Evolutionary conservation across 2,329 filamentous ascomycete species (phyloP).

Genomic region (Ophiostoma novo-ulmi): DNA sequence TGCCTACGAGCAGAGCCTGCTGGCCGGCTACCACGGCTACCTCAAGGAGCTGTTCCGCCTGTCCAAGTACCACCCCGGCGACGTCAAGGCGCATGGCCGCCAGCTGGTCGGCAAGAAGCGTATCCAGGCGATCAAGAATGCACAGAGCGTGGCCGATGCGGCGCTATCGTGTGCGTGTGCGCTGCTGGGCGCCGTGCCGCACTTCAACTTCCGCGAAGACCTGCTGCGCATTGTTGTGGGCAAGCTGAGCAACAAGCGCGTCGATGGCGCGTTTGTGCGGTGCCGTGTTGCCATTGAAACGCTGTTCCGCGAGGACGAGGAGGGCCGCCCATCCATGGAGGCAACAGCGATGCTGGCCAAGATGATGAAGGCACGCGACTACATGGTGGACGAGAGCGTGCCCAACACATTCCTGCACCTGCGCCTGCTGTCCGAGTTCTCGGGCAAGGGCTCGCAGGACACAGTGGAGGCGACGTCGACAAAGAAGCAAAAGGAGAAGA

Average conservation of each 20-base stretch:
- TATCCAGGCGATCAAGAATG: conserved; percentile 30
- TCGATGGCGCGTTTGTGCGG: conserved; percentile 71
- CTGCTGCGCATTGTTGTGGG: conserved; percentile 80
- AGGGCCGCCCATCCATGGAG: conserved; percentile 82
- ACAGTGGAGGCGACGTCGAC: conserved; percentile 55
- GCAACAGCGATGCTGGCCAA: conserved; percentile 78
- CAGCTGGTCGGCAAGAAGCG: conserved; percentile 22
- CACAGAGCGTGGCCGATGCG: conserved; percentile 55
- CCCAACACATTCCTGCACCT: conserved; percentile 88
- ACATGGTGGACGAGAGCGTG: conserved; percentile 74
- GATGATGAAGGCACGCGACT: conserved; percentile 90
- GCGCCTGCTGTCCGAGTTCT: conserved; percentile 81
- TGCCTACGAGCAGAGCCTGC: conserved; percentile 79
- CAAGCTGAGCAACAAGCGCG: conserved; percentile 67
- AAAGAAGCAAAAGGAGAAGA: conserved; percentile 67
- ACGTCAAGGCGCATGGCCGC: conserved; percentile 33
- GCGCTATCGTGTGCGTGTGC: conserved; percentile 83
- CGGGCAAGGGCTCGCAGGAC: conserved; percentile 74
- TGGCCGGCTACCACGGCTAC: conserved; percentile 80
- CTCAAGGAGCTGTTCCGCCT: conserved; percentile 68
- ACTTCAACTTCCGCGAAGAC: conserved; percentile 94
- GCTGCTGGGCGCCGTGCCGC: conserved; percentile 74
- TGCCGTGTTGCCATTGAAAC: conserved; percentile 74
- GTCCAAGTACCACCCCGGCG: conserved; percentile 46
- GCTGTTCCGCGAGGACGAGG: conserved; percentile 80